These are phyloP conservation scores for Metroxylon sagu DNA, from an alignment of 176 grass and related monocot species.

Conservation along the genomic window DNA sequence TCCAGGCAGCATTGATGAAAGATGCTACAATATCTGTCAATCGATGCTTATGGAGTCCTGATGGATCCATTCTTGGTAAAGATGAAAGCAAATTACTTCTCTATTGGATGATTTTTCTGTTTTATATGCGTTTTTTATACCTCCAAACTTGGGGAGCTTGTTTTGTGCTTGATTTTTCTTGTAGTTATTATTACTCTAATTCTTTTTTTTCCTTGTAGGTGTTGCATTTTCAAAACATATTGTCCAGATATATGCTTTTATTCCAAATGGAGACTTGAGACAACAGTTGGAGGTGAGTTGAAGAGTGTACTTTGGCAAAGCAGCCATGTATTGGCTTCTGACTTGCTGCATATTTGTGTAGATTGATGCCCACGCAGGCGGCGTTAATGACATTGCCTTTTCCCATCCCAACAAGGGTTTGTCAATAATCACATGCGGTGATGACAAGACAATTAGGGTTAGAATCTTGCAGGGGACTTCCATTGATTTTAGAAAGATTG, in stretches of 20 bases:
- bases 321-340: conserved; percentile 11
- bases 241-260: conserved; percentile 84
- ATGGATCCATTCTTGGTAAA: conserved; percentile 84
- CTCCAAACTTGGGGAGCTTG: too few relatives aligned
- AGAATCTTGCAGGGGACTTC: neutral
- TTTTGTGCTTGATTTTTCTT: too few relatives aligned
- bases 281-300: conserved; percentile 85
- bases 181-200: too few relatives aligned
- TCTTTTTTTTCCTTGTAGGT: conserved; percentile 38
- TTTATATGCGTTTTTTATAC: too few relatives aligned
- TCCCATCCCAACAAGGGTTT: conserved; percentile 93
- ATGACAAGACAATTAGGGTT: conserved; percentile 97
- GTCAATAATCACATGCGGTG: conserved; percentile 97
- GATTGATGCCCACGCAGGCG: conserved; percentile 96
- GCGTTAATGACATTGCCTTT: conserved; percentile 98
- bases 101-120: too few relatives aligned
- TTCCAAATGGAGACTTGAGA: conserved; percentile 75
- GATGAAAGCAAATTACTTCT: neutral
- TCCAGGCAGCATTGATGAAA: conserved; percentile 90
- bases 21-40: conserved; percentile 96
- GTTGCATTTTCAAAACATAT: conserved; percentile 99
- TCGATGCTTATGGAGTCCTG: conserved; percentile 96
- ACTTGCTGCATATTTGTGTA: conserved; percentile 34
- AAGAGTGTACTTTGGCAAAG: conserved; percentile 1
- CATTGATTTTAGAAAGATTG: too few relatives aligned